A percentile compares a stretch with the other conserved stretches of the same genome.
phyloP scores from a whole-genome alignment of 305 asterid species.

The Plantago rigida region DNA sequence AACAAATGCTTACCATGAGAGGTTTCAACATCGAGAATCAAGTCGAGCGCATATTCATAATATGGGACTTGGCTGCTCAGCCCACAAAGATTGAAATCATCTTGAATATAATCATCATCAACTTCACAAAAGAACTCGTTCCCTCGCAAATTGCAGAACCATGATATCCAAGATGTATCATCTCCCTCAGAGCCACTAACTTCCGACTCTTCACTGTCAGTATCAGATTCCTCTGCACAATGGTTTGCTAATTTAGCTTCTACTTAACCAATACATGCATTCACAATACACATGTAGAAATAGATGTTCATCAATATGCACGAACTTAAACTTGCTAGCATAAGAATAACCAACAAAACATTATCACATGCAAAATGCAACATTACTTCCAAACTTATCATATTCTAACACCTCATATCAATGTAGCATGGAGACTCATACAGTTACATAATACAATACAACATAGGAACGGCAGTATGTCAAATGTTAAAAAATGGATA shows the following conservation, averaged over 20 bases:
- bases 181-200: conserved; percentile 59
- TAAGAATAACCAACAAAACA: no score
- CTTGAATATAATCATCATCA: conserved; percentile 54
- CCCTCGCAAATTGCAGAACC: conserved; percentile 64
- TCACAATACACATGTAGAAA: neutral
- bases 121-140: conserved; percentile 58
- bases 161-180: conserved; percentile 56
- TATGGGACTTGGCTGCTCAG: conserved; percentile 56
- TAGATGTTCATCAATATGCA: neutral
- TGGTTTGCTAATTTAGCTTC: conserved; percentile 11
- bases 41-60: conserved; percentile 51
- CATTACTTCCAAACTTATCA: no score
- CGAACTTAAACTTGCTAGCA: neutral
- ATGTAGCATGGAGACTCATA: no score
- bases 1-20: conserved; percentile 39
- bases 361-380: no score
- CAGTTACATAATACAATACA: no score
- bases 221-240: conserved; percentile 50
- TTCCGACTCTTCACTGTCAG: conserved; percentile 53
- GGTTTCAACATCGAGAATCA: conserved; percentile 52
- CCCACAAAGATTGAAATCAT: conserved; percentile 58
- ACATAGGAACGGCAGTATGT: no score
- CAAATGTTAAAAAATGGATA: no score
- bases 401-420: no score
- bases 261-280: neutral